These are phyloP conservation scores for Rhododendron molle DNA, from an alignment of 148 eudicot genomes.

Conservation along the genomic window DNA sequence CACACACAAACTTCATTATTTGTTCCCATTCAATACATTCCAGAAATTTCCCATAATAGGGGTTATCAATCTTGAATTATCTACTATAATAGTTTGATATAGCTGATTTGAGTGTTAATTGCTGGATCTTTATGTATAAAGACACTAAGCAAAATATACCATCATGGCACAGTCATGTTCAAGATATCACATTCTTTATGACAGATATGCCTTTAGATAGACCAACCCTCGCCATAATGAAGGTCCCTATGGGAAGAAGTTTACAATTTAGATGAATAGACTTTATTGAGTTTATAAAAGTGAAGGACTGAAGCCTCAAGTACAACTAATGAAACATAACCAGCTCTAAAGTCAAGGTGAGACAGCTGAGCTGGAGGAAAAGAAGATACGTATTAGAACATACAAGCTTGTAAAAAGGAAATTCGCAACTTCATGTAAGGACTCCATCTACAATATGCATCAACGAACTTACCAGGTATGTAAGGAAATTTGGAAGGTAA, in stretches of 20 bases:
- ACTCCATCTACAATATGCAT: no score
- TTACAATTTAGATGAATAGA: neutral
- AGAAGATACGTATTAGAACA: neutral
- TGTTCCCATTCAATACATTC: neutral
- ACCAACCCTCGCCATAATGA: neutral
- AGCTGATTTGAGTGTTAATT: neutral
- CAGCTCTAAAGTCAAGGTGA: neutral
- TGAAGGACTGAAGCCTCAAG: neutral
- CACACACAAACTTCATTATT: neutral
- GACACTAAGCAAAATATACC: neutral
- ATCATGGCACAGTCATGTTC: neutral
- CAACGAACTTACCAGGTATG: slow-evolving; percentile 50
- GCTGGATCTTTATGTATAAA: neutral
- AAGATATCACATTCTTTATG: neutral
- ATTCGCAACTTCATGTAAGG: neutral
- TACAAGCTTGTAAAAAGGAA: neutral
- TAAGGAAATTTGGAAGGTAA: slow-evolving; percentile 60
- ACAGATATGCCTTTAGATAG: neutral
- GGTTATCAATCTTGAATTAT: no score
- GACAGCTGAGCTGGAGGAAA: neutral
- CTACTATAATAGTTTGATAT: neutral
- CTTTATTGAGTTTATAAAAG: neutral
- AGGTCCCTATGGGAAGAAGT: neutral
- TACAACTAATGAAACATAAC: neutral
- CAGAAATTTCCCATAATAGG: neutral